These are phyloP conservation scores for Coix lacrymajobi DNA, from an alignment of 176 grass and related monocot genomes.

Conservation along the genomic window DNA sequence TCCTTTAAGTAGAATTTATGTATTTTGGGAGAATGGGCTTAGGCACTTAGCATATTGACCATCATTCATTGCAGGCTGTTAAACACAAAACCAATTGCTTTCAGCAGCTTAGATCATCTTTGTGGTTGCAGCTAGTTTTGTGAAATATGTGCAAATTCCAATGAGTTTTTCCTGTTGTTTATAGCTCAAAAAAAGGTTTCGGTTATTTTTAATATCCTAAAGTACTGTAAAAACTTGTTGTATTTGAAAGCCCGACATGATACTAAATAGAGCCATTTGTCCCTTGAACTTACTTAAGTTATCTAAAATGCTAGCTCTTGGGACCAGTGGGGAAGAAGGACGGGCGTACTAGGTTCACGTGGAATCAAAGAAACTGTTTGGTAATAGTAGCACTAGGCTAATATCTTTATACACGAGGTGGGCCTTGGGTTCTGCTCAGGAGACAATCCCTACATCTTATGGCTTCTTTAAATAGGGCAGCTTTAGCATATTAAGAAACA, in stretches of 20 bases:
- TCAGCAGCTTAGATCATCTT: not conserved
- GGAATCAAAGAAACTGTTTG: not conserved
- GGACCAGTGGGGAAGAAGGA: not conserved
- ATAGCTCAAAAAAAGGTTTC: not conserved
- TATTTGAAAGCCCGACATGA: not conserved
- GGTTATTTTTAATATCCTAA: not conserved
- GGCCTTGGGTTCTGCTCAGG: not conserved
- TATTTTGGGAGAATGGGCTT: not conserved
- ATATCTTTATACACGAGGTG: not conserved
- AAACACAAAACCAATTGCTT: slow-evolving; percentile 2
- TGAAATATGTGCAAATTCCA: not conserved
- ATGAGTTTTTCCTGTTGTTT: not conserved
- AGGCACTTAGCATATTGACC: not conserved
- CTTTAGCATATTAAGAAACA: not conserved
- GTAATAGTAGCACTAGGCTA: not conserved
- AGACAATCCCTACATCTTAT: not conserved
- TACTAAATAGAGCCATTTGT: not conserved
- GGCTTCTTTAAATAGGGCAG: not conserved
- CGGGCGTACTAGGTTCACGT: not conserved
- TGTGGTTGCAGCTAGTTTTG: not conserved
- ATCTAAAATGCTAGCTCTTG: not conserved
- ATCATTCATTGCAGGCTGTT: not conserved
- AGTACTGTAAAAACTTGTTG: not conserved
- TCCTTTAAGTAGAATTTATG: not conserved
- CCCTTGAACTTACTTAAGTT: not conserved